Base-by-base conservation (phyloP, 2,329 filamentous ascomycete species). In the Talaromyces sp. region DNA sequence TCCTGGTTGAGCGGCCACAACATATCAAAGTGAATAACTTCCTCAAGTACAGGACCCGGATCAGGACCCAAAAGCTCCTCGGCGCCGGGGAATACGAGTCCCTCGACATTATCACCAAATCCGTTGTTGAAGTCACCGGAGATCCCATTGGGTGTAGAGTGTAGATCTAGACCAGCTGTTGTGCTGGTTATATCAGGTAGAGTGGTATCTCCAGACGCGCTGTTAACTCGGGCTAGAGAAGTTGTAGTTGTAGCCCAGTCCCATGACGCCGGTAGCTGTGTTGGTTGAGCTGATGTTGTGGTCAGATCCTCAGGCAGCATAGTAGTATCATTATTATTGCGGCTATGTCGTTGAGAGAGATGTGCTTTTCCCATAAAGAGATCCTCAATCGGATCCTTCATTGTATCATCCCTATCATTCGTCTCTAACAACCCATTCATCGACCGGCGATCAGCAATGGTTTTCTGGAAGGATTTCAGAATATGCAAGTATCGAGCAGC, bases 401-500 rank as follows among this genome's bases (percentile, higher is more conserved):
- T 33, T 13, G 31, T 28, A 31, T 43, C 53, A 9, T 41, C 43
- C 37, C 60, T 62, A 11, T 37, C 25, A 11, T 41, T n/a, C 13
- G 53, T 36, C 45, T 55, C 37, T 15, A 50, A 3, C 21, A 43
- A 19, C 19, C 53, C 45, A 31, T 52, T 57, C 15, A 59, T 48
- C 25, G 58, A 50, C 19, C 58, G 54, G 31, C 53, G 56, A 36
- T 62, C 50, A 19, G 52, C 41, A 50, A 64, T 62, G 3, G 59
- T 58, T n/a, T 76, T 69, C 22, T 74, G 69, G 60, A 84, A 84
- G 5, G 74, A 76, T 3, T 73, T 70, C 11, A 84, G 67, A 36
- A 84, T 83, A 56, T 77, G 79, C 9, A 75, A 69, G 3, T 83
- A 75, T 4, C 81, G 74, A 3, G 71, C 65, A 2, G 80, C 81